Evolutionary conservation across 1,284 basidiomycete genomes (phyloP), one percentile per base, ranked within the genome.

Genomic region (Ganoderma lucidum): DNA sequence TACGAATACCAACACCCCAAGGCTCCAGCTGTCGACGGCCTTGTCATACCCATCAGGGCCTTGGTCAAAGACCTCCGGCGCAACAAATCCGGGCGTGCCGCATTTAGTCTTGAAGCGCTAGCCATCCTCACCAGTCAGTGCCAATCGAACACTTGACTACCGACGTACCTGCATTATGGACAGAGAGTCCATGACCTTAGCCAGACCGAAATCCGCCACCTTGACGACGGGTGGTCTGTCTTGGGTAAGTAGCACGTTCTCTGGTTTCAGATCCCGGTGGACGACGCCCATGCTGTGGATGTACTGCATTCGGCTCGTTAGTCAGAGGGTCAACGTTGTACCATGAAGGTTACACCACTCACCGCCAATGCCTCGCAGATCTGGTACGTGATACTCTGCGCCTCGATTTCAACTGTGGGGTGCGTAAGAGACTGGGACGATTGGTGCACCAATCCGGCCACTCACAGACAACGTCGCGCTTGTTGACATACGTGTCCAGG

Each of bases 11-110:
- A 97, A 96, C 17, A 97, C 94, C 6, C 96, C 96, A 19, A 96
- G 88, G 63, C 94, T 96, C 95, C 95, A 98, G 73, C 93, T 95
- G 78, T 98, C 96, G 62, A 97, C 96, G 19, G 91, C 83, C 65
- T 90, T 87, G 76, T 91, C 87, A 77, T 98, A 98, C 0, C 95
- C 95, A 48, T 87, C 83, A 14, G 85, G 78, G 42, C 86, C 82
- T 5, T 84, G 79, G 75, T 87, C 85, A 15, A 97, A 91, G 41
- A 98, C 94, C 78, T 96, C 94, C 1, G 93, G 94, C 0, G 94
- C 94, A 3, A 96, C 87, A 76, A 96, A 96, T 63, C 86, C 87
- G 0, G 93, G 93, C 0, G 94, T 96, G 15, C 94, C 94, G 75
- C 94, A 96, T 88, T 93, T 91, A 0, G 94, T 96, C 90, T 93